Conservation (phyloP, 306 rosid species). For the Cucurbita argyrosperma region DNA sequence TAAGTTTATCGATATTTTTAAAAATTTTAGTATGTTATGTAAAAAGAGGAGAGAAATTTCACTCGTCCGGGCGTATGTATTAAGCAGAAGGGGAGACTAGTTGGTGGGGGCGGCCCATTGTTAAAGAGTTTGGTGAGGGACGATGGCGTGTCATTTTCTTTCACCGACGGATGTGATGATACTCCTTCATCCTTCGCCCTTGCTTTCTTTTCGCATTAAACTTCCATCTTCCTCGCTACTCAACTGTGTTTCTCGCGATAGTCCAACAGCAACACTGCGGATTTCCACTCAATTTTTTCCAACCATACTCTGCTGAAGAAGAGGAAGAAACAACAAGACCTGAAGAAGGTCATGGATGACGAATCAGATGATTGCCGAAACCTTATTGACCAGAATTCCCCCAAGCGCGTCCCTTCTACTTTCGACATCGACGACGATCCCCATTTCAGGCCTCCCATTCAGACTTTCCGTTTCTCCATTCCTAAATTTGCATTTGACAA, state of each 20-base stretch:
- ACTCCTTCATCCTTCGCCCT: neutral
- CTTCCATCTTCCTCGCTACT: neutral
- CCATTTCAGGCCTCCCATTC: neutral
- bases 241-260: neutral
- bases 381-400: slow-evolving; percentile 47
- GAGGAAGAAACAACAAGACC: slow-evolving; percentile 14
- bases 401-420: slow-evolving; percentile 27
- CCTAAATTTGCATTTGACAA: slow-evolving; percentile 26
- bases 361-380: slow-evolving; percentile 68
- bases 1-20: no score
- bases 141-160: neutral
- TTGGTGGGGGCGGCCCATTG: neutral
- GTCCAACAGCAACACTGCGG: neutral
- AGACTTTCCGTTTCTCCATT: slow-evolving; percentile 18
- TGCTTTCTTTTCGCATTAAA: neutral
- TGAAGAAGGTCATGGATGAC: slow-evolving; percentile 20
- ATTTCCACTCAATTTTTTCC: neutral
- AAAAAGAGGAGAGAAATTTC: no score
- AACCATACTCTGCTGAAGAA: neutral
- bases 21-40: no score
- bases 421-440: slow-evolving; percentile 40
- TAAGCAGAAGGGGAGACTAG: neutral
- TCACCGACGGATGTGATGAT: neutral
- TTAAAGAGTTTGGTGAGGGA: neutral
- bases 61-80: neutral